phyloP scores from a whole-genome alignment of 208 protist genomes.

The Tritrichomonas musculus region DNA sequence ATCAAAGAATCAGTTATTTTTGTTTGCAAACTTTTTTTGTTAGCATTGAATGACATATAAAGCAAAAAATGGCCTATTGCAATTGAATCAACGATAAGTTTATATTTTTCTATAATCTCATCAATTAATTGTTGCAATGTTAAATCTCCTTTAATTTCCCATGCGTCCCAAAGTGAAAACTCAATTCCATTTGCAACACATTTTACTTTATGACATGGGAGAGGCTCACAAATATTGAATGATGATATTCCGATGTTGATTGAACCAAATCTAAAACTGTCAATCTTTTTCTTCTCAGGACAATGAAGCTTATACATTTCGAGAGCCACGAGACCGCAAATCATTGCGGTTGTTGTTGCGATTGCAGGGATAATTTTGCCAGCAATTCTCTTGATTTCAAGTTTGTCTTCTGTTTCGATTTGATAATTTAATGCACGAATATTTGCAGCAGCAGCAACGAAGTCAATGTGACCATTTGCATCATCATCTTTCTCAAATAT shows the following conservation, averaged over 20 bases:
- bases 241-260: background rate
- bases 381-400: slow-evolving; percentile 53
- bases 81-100: background rate
- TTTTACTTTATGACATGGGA: background rate
- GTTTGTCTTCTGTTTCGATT: slow-evolving; percentile 45
- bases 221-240: background rate
- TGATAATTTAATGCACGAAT: slow-evolving; percentile 57
- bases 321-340: slow-evolving; percentile 88
- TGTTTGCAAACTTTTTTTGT: background rate
- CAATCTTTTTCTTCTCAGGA: background rate
- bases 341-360: slow-evolving; percentile 97
- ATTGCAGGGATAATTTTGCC: slow-evolving; percentile 99
- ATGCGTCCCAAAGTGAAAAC: background rate
- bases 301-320: slow-evolving; percentile 87
- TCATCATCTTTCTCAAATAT: slow-evolving; percentile 70
- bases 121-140: slow-evolving; percentile 9
- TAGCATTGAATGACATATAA: background rate
- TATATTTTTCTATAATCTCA: background rate
- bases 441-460: slow-evolving; percentile 57
- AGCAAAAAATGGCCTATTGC: background rate
- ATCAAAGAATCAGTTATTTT: background rate
- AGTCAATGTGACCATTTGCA: slow-evolving; percentile 61
- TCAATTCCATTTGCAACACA: background rate
- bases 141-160: background rate
- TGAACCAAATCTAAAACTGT: background rate